Conservation (phyloP, 768 basidiomycete species). For the Boletus rubescentipes region DNA sequence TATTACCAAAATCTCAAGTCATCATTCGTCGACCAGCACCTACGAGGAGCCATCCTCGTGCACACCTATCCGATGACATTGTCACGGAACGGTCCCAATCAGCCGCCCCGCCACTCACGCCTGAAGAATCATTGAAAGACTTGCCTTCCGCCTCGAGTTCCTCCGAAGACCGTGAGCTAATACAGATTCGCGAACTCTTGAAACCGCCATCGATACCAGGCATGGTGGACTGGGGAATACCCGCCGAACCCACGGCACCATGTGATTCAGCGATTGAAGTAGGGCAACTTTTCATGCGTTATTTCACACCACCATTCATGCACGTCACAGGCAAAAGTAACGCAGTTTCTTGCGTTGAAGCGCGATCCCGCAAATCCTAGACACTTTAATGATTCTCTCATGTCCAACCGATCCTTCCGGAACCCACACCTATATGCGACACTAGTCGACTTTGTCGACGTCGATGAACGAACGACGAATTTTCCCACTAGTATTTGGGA, state of each 20-base stretch:
- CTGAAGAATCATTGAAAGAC: constrained; percentile 17
- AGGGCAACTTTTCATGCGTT: constrained; percentile 8
- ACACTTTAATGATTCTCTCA: constrained; percentile 95
- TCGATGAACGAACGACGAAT: constrained; percentile 84
- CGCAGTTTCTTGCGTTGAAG: constrained; percentile 76
- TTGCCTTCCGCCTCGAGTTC: constrained; percentile 16
- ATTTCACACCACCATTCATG: neutral
- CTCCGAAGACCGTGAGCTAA: constrained; percentile 45
- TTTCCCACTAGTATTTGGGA: constrained; percentile 78
- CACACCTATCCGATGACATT: constrained; percentile 50
- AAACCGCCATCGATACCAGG: constrained; percentile 65
- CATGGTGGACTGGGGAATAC: constrained; percentile 76
- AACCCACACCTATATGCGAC: constrained; percentile 97
- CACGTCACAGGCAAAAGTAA: constrained; percentile 66
- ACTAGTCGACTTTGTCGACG: constrained; percentile 91
- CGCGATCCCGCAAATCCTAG: constrained; percentile 58
- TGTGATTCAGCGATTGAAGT: constrained; percentile 69
- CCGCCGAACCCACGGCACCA: constrained; percentile 49
- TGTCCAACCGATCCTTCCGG: constrained; percentile 89
- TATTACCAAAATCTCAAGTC: constrained; percentile 52
- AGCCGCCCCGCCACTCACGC: constrained; percentile 1
- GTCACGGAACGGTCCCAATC: constrained; percentile 15
- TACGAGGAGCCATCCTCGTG: constrained; percentile 49
- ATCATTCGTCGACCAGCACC: constrained; percentile 53
- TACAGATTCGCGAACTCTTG: constrained; percentile 54